Conservation (phyloP, 768 basidiomycete genomes). For the Boletus rubroflammeus region DNA sequence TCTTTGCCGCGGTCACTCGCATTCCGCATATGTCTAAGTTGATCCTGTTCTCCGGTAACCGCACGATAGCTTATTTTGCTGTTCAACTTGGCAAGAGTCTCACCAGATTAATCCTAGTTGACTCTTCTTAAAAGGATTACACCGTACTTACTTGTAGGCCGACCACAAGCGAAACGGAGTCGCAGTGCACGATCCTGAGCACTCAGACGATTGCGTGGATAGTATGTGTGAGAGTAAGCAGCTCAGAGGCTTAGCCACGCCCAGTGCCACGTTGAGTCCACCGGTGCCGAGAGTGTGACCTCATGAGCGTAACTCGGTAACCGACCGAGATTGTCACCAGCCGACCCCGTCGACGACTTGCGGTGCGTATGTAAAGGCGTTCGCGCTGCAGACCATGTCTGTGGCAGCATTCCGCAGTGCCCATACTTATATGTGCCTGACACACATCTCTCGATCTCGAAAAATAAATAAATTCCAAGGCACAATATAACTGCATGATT, state of each 20-base stretch:
- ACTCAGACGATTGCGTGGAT: not conserved
- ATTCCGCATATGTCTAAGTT: conserved; percentile 36
- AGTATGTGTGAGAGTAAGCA: not conserved
- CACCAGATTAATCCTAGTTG: too few relatives aligned
- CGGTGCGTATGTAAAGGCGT: not conserved
- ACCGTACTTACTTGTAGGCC: not conserved
- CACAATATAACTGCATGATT: not conserved
- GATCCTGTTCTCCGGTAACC: conserved; percentile 40
- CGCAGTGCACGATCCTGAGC: not conserved
- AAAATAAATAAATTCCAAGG: not conserved
- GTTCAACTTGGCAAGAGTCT: conserved; percentile 7
- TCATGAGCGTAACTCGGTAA: not conserved
- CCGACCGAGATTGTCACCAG: not conserved
- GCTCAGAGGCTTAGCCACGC: too few relatives aligned
- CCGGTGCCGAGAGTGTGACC: not conserved
- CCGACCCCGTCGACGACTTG: too few relatives aligned
- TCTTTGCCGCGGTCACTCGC: conserved; percentile 16
- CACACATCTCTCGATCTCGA: not conserved
- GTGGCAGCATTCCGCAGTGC: not conserved
- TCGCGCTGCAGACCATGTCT: not conserved
- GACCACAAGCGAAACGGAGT: conserved; percentile 5
- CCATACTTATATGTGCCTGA: not conserved
- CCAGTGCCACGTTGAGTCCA: not conserved
- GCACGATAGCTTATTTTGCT: conserved; percentile 26
- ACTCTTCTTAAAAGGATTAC: too few relatives aligned